phyloP scores from a whole-genome alignment of 805 yeast genomes.

The Pichia rugopelliculosa region DNA sequence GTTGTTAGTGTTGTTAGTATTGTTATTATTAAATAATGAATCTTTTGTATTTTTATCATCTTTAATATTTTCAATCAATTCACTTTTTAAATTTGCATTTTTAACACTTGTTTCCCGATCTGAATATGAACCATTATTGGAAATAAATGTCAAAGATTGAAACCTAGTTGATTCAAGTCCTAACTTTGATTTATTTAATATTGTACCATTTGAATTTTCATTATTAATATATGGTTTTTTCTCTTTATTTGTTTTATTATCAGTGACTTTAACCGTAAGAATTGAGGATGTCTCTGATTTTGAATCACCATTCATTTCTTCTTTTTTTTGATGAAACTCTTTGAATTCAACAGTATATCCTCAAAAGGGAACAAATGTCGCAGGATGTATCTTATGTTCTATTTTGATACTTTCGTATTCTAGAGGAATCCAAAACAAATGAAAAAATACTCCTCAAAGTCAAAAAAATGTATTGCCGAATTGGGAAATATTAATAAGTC shows the following conservation, averaged over 20 bases:
- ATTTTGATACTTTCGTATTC: too few relatives aligned
- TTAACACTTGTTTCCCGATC: constrained; percentile 11
- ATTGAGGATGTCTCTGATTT: background rate
- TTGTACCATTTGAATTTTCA: background rate
- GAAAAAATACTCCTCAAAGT: background rate
- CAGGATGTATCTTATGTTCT: too few relatives aligned
- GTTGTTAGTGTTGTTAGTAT: background rate
- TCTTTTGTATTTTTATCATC: constrained; percentile 11
- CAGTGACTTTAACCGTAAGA: background rate
- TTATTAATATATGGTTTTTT: background rate
- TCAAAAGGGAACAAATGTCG: too few relatives aligned
- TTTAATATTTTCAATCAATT: constrained; percentile 15
- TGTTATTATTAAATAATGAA: constrained; percentile 1
- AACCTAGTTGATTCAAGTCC: constrained; percentile 6
- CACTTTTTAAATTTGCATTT: constrained; percentile 15
- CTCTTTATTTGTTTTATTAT: background rate
- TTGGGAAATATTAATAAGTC: background rate
- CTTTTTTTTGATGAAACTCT: background rate
- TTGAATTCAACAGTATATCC: too few relatives aligned
- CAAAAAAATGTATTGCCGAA: too few relatives aligned
- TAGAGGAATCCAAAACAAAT: background rate
- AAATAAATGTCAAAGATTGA: constrained; percentile 11
- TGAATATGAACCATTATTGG: background rate
- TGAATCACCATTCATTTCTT: background rate
- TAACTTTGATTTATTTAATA: background rate